Percentiles rank a stretch among this genome's conserved stretches.
Evolutionary conservation across 1,284 basidiomycete genomes (phyloP).

Genomic region (Dichomitus squalens): DNA sequence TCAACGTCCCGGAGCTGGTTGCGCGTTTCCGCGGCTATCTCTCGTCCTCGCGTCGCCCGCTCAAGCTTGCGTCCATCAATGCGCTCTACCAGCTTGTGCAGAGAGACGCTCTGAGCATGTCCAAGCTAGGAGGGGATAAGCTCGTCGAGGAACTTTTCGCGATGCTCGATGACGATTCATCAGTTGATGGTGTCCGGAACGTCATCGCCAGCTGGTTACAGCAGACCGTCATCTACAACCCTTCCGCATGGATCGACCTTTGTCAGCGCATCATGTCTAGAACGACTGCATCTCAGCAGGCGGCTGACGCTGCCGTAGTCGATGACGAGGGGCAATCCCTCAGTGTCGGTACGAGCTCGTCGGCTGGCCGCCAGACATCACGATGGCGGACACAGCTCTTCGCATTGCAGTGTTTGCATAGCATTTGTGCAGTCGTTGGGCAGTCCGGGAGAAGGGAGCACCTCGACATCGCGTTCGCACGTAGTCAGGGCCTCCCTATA

Average conservation of each 20-base stretch:
- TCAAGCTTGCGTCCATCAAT: constrained; percentile 94
- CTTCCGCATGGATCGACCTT: constrained; percentile 97
- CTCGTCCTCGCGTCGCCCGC: constrained; percentile 75
- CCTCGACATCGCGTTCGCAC: constrained; percentile 70
- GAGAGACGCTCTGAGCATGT: constrained; percentile 91
- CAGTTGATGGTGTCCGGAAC: constrained; percentile 91
- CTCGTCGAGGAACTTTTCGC: constrained; percentile 95
- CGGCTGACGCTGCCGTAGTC: constrained; percentile 60
- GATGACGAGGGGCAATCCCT: constrained; percentile 95
- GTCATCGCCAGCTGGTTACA: constrained; percentile 96
- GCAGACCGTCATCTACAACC: constrained; percentile 91
- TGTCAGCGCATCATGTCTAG: constrained; percentile 96
- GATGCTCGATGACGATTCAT: constrained; percentile 92
- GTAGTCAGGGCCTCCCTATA: constrained; percentile 35
- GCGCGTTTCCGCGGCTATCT: constrained; percentile 77
- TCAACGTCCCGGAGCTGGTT: constrained; percentile 80
- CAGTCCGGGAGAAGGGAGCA: constrained; percentile 80
- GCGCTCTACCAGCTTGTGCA: constrained; percentile 97
- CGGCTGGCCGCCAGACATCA: constrained; percentile 57
- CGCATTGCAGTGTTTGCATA: constrained; percentile 90
- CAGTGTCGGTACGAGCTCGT: constrained; percentile 55
- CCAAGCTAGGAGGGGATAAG: constrained; percentile 89
- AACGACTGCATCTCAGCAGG: constrained; percentile 80
- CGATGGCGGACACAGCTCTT: constrained; percentile 98
- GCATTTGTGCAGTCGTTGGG: constrained; percentile 81